A percentile compares a stretch with the other conserved stretches of the same genome.
These are phyloP conservation scores for Cercospora sp. DNA, from an alignment of 2,329 filamentous ascomycete species.

Conservation along the genomic window DNA sequence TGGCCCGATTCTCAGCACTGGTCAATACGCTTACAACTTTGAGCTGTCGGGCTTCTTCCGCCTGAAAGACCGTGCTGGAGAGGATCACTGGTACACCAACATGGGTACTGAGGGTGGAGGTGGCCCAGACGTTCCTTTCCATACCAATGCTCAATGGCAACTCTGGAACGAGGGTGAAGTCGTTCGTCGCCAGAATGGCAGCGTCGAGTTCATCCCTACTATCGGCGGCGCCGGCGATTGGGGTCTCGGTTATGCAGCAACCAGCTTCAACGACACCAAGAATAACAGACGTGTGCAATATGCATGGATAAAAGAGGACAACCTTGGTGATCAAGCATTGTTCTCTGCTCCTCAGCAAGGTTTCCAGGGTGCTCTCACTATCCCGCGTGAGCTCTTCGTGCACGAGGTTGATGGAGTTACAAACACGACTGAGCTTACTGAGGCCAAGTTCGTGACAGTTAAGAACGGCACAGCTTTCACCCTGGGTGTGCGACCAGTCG, in stretches of 20 bases:
- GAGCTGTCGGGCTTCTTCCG: constrained; percentile 53
- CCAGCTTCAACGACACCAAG: constrained; percentile 52
- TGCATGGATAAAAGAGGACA: constrained; percentile 50
- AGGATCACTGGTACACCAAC: constrained; percentile 48
- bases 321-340: constrained; percentile 38
- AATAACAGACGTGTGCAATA: constrained; percentile 51
- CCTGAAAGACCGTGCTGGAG: constrained; percentile 45
- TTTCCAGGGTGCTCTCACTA: constrained; percentile 47
- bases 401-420: constrained; percentile 45
- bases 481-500: constrained; percentile 46
- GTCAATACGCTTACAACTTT: constrained; percentile 50
- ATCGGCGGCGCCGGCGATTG: constrained; percentile 48
- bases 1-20: constrained; percentile 46
- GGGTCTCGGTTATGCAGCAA: constrained; percentile 48
- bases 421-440: constrained; percentile 32
- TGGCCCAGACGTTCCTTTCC: constrained; percentile 44
- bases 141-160: constrained; percentile 44
- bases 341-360: constrained; percentile 47
- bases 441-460: constrained; percentile 28
- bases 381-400: constrained; percentile 51
- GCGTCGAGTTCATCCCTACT: constrained; percentile 47
- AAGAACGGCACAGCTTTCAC: constrained; percentile 46
- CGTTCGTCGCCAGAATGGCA: constrained; percentile 46
- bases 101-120: constrained; percentile 45
- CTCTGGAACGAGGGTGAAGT: constrained; percentile 50